A percentile compares a stretch with the other conserved stretches of the same genome.
phyloP scores from a whole-genome alignment of 176 grass and related monocot genomes.

The Pontederia paniculata region DNA sequence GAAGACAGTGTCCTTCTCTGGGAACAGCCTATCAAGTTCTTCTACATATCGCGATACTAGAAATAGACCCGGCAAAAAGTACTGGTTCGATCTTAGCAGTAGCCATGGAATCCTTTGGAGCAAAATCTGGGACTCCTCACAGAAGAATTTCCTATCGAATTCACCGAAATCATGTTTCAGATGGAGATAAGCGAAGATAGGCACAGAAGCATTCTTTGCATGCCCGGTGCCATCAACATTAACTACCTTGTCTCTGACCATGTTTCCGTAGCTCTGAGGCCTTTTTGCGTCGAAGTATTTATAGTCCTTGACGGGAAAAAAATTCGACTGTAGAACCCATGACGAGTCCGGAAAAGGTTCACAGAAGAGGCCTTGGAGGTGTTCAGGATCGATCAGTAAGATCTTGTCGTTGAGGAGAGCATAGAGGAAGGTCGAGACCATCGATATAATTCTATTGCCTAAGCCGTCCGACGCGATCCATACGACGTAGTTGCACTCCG shows the following conservation, averaged over 20 bases:
- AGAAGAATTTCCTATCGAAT: no score
- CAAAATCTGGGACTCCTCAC: conserved; percentile 26
- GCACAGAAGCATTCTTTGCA: background rate
- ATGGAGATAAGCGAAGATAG: conserved; percentile 31
- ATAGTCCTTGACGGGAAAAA: conserved; percentile 32
- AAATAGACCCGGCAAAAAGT: conserved; percentile 52
- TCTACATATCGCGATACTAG: conserved; percentile 33
- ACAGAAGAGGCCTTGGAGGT: no score
- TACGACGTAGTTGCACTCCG: conserved; percentile 39
- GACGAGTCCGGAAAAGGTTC: conserved; percentile 45
- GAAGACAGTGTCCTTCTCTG: conserved; percentile 21
- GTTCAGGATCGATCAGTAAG: conserved; percentile 22
- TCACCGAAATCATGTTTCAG: no score
- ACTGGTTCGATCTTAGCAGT: conserved; percentile 43
- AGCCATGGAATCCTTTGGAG: conserved; percentile 40
- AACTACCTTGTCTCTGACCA: background rate
- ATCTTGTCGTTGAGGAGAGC: conserved; percentile 45
- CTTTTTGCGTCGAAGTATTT: background rate
- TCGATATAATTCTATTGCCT: no score
- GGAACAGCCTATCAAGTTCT: conserved; percentile 25
- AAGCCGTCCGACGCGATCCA: conserved; percentile 36
- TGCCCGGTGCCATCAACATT: background rate
- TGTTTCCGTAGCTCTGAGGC: conserved; percentile 5
- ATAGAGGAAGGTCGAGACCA: no score
- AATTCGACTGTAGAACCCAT: conserved; percentile 35